Percentiles rank a stretch among this genome's conserved stretches.
Conservation (phyloP, 768 basidiomycete genomes). For the Phlegmacium glaucopus region DNA sequence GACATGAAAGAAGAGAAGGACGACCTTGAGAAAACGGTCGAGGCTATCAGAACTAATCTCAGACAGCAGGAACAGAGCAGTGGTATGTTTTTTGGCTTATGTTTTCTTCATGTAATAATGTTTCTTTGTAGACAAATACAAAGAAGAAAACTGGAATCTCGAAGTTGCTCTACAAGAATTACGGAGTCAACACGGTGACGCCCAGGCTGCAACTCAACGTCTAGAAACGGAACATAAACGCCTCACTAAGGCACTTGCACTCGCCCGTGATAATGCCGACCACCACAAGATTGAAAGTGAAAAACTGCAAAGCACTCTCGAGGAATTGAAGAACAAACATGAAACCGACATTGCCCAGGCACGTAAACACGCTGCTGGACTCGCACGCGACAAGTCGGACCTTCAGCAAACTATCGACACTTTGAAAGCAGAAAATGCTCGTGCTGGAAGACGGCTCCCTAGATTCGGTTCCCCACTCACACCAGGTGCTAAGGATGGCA, state of each 20-base stretch:
- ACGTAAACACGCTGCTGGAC: slow-evolving; percentile 80
- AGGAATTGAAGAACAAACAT: slow-evolving; percentile 84
- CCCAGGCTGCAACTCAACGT: slow-evolving; percentile 61
- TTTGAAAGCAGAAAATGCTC: slow-evolving; percentile 67
- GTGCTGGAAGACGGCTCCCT: slow-evolving; percentile 58
- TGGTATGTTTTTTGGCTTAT: slow-evolving; percentile 42
- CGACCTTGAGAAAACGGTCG: slow-evolving; percentile 76
- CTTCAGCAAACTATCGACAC: slow-evolving; percentile 78
- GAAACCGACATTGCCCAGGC: slow-evolving; percentile 94
- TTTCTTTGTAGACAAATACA: slow-evolving; percentile 72
- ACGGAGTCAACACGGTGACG: slow-evolving; percentile 62
- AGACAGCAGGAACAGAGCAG: slow-evolving; percentile 77
- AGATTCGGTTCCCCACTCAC: slow-evolving; percentile 74
- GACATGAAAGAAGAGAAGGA: slow-evolving; percentile 92
- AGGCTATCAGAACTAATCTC: slow-evolving; percentile 70
- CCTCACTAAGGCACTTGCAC: slow-evolving; percentile 68
- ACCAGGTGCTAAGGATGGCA: slow-evolving; percentile 46
- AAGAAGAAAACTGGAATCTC: slow-evolving; percentile 99
- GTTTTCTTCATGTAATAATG: slow-evolving; percentile 1
- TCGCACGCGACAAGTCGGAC: slow-evolving; percentile 91
- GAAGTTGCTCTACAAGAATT: slow-evolving; percentile 92
- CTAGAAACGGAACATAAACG: slow-evolving; percentile 83
- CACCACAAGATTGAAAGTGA: slow-evolving; percentile 86
- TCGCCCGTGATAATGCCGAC: slow-evolving; percentile 73
- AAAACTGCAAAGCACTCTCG: slow-evolving; percentile 55